Evolutionary conservation across 768 basidiomycete species (phyloP).

Genomic region (Pholiota microspora): DNA sequence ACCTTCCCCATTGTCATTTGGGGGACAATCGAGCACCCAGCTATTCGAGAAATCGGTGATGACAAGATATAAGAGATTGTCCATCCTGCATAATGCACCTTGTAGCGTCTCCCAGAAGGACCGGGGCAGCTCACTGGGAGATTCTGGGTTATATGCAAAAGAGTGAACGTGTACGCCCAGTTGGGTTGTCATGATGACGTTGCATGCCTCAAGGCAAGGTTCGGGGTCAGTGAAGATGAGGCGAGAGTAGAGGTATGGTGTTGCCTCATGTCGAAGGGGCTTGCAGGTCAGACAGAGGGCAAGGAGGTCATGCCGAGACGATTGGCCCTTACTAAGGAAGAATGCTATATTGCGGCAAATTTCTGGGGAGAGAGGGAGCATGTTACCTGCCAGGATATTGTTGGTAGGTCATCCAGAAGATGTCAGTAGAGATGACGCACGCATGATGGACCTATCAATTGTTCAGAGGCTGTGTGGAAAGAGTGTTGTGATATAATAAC

Average conservation of each 20-base stretch:
- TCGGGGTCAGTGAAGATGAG: constrained; percentile 32
- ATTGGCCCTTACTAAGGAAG: constrained; percentile 23
- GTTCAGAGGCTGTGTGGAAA: no score
- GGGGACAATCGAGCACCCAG: constrained; percentile 44
- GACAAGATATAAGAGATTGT: constrained; percentile 41
- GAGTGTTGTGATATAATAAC: no score
- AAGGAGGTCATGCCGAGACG: constrained; percentile 32
- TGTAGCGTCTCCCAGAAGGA: constrained; percentile 47
- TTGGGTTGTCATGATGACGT: constrained; percentile 35
- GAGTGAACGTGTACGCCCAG: constrained; percentile 39
- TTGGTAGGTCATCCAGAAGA: not conserved
- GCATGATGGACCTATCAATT: not conserved
- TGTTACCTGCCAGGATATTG: no score
- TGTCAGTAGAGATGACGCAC: not conserved
- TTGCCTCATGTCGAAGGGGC: constrained; percentile 46
- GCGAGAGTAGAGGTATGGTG: constrained; percentile 43
- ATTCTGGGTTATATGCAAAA: constrained; percentile 36
- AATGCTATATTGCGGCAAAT: constrained; percentile 37
- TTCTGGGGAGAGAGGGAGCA: constrained; percentile 37
- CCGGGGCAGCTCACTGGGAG: constrained; percentile 21
- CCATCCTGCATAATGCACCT: constrained; percentile 39
- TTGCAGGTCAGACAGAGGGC: constrained; percentile 45
- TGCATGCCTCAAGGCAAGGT: constrained; percentile 36
- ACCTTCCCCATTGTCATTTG: not conserved
- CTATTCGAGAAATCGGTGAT: constrained; percentile 40